These are phyloP conservation scores for Plasmodium gallinaceum DNA, from an alignment of 169 alveolate species.

Conservation along the genomic window DNA sequence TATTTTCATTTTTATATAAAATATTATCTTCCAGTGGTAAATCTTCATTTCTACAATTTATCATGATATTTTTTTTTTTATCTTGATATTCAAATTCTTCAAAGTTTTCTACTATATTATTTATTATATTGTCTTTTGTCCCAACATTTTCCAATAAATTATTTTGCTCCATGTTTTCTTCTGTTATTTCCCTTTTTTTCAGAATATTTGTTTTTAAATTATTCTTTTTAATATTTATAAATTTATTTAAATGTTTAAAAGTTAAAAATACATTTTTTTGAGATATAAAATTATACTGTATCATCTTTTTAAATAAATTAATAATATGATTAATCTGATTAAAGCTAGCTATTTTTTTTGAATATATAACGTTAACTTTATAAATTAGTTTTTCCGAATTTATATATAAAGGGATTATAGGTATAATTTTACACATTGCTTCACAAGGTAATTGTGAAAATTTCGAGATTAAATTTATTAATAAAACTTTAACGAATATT, in stretches of 20 bases:
- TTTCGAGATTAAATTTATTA: constrained; percentile 30
- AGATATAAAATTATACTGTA: constrained; percentile 58
- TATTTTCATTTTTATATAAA: background rate
- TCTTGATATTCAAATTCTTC: constrained; percentile 3
- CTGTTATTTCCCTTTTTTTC: background rate
- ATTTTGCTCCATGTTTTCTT: background rate
- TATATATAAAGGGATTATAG: constrained; percentile 49
- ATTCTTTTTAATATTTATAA: constrained; percentile 40
- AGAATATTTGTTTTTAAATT: background rate
- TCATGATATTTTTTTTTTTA: constrained; percentile 14
- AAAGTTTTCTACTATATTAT: constrained; percentile 26
- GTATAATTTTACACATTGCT: constrained; percentile 65
- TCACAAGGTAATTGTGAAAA: constrained; percentile 75
- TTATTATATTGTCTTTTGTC: constrained; percentile 16
- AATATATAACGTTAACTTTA: constrained; percentile 67
- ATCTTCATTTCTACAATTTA: background rate
- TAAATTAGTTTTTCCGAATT: constrained; percentile 43
- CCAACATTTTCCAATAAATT: background rate
- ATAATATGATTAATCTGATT: constrained; percentile 47
- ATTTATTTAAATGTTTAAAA: constrained; percentile 51
- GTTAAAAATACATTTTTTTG: constrained; percentile 60
- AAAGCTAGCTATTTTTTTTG: constrained; percentile 70
- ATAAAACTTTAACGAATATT: constrained; percentile 31
- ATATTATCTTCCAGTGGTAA: background rate
- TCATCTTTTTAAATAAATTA: constrained; percentile 63